Conservation (phyloP, 139 green algal genomes). For the Picochlorum sp. region DNA sequence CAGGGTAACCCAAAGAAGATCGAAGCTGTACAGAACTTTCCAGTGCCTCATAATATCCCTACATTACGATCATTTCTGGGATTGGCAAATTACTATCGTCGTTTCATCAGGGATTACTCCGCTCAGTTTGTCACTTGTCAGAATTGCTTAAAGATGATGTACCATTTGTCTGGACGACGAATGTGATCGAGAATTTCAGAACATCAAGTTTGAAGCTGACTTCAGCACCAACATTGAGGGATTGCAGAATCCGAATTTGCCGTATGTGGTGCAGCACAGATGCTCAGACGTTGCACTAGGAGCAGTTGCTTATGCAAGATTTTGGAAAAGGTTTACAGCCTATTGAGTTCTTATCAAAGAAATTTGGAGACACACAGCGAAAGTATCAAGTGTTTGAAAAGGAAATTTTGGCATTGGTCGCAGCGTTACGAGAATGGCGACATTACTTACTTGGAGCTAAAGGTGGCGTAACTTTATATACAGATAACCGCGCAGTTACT, state of each 20-base stretch:
- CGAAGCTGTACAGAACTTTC: slow-evolving; percentile 28
- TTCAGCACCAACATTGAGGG: neutral
- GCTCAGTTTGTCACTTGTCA: slow-evolving; percentile 30
- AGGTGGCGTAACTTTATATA: slow-evolving; percentile 9
- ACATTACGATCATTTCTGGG: slow-evolving; percentile 43
- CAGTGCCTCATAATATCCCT: slow-evolving; percentile 16
- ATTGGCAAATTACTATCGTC: slow-evolving; percentile 40
- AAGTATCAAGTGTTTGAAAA: slow-evolving; percentile 41
- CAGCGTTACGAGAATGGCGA: slow-evolving; percentile 26
- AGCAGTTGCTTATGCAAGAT: slow-evolving; percentile 2
- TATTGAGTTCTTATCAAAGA: slow-evolving; percentile 29
- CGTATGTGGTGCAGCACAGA: neutral
- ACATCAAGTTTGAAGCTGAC: neutral
- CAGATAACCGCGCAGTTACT: slow-evolving; percentile 32
- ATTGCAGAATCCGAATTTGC: neutral
- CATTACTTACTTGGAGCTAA: slow-evolving; percentile 24
- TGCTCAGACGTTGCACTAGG: neutral
- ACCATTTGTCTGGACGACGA: slow-evolving; percentile 17
- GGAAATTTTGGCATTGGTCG: slow-evolving; percentile 36
- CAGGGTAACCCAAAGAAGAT: slow-evolving; percentile 29
- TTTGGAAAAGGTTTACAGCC: slow-evolving; percentile 10
- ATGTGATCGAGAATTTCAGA: slow-evolving; percentile 20
- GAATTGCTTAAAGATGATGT: slow-evolving; percentile 19
- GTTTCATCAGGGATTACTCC: slow-evolving; percentile 34
- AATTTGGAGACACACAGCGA: slow-evolving; percentile 24